A percentile compares a stretch with the other conserved stretches of the same genome.
phyloP scores from a whole-genome alignment of 129 eudicot genomes.

The Solidago caesia region DNA sequence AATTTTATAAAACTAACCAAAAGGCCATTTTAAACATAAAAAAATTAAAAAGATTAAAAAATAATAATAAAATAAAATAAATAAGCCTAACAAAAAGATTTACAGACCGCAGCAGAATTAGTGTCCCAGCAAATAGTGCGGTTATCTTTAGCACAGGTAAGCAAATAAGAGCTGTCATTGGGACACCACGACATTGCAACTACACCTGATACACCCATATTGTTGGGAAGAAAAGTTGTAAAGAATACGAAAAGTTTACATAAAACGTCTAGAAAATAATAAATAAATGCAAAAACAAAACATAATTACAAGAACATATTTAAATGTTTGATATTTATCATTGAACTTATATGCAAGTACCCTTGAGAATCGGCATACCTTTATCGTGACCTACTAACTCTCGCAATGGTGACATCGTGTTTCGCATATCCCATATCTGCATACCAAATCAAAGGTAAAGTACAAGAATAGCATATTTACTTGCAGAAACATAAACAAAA shows the following conservation, averaged over 20 bases:
- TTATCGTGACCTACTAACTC: conserved; percentile 88
- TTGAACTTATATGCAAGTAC: not conserved
- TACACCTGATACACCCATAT: conserved; percentile 55
- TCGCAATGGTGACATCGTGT: conserved; percentile 81
- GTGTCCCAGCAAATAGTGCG: conserved; percentile 99
- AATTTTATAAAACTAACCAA: too few relatives aligned
- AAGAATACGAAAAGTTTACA: not conserved
- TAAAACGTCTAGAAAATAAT: not conserved
- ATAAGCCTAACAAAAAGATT: not conserved
- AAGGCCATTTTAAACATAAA: too few relatives aligned
- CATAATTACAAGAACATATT: not conserved
- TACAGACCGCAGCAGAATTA: conserved; percentile 68
- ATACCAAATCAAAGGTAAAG: conserved; percentile 24
- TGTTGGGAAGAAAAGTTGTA: conserved; percentile 1
- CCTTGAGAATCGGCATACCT: conserved; percentile 48
- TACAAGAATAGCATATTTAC: not conserved
- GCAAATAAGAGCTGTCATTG: conserved; percentile 81
- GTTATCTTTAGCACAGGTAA: conserved; percentile 96
- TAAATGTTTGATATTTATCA: not conserved
- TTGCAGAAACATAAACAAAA: not conserved
- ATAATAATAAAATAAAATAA: too few relatives aligned
- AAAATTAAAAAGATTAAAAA: too few relatives aligned
- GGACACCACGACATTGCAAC: conserved; percentile 99
- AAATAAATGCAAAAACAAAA: not conserved
- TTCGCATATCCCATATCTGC: conserved; percentile 98